Evolutionary conservation across 345 rosid genomes (phyloP), one percentile per base, ranked within the genome.

Genomic region (Leavenworthia alabamica): DNA sequence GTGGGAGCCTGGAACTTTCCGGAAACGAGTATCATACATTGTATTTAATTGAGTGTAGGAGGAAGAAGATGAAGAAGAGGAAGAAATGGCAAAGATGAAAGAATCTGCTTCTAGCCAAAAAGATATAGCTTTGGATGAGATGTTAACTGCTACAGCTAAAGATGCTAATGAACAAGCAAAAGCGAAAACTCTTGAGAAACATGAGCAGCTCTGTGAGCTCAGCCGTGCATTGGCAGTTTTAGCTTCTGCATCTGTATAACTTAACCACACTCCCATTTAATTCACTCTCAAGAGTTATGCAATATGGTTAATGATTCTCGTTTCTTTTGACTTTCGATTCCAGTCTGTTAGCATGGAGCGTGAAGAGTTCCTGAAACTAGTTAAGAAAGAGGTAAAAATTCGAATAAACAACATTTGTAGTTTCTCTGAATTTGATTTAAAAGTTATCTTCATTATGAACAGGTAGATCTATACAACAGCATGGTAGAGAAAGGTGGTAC

Each of bases 311-410:
- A 52, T 27, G 24, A 47, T 42, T 54, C 44, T 31, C 45, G 45
- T 58, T 72, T 51, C 56, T 56, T 70, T 60, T 73, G 54, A 50
- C 59, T 27, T 52, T 20, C 24, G 62, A 24, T 69, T 77, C 47
- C 83, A 89, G 97, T 84, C 96, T 7, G 97, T 93, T 33, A 93
- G 97, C 80, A 74, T 82, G 80, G 99, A 93, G 77, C 90, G 98
- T 53, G 97, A 89, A 75, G 97, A 87, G 78, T 93, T 89, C 69
- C 77, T 93, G 71, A 77, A 80, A 64, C 83, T 89, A 49, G 99
- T 89, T 42, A 85, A 83, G 19, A 83, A 89, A 74, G 99, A 93
- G 99, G 96, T 89, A 23, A 23, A 60, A 80, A 58, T 59, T 23
- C 42, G 8, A 11, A 0, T 37, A 2, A 39, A 49, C 2, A n/a